Conservation (phyloP, 441 rosid species). For the Euphorbia celastroides region DNA sequence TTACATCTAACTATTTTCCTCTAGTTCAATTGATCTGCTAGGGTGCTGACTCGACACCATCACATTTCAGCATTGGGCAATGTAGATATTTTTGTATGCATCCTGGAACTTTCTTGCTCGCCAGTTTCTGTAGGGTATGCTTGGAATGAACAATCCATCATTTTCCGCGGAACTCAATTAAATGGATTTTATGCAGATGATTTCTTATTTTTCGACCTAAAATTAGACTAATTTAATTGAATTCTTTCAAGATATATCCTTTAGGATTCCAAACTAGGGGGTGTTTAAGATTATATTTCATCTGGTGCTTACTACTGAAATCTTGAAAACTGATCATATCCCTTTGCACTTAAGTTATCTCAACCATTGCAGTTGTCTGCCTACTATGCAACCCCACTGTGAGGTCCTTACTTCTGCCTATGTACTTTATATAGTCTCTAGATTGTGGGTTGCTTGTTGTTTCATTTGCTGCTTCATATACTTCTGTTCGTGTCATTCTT, state of each 20-base stretch:
- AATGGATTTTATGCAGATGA: too few species aligned
- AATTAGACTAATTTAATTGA: too few species aligned
- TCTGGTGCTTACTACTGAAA: neutral
- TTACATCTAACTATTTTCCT: neutral
- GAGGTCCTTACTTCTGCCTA: neutral
- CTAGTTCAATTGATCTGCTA: neutral
- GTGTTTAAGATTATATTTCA: neutral
- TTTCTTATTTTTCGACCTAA: too few species aligned
- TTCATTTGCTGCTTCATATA: neutral
- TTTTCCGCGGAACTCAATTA: too few species aligned
- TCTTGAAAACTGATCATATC: constrained; percentile 2
- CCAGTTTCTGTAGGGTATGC: neutral
- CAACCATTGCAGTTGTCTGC: neutral
- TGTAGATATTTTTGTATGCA: neutral
- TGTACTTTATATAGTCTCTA: neutral
- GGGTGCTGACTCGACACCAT: neutral
- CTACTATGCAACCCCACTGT: neutral
- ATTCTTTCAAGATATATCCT: too few species aligned
- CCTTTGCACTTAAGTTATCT: neutral
- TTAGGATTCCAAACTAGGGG: neutral
- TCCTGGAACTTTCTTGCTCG: neutral
- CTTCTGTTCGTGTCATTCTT: neutral
- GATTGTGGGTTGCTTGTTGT: neutral
- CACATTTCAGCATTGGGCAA: neutral
- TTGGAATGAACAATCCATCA: neutral